Conservation (phyloP, 192 early-diverging fungal genomes). For the Backusella australiensis region DNA sequence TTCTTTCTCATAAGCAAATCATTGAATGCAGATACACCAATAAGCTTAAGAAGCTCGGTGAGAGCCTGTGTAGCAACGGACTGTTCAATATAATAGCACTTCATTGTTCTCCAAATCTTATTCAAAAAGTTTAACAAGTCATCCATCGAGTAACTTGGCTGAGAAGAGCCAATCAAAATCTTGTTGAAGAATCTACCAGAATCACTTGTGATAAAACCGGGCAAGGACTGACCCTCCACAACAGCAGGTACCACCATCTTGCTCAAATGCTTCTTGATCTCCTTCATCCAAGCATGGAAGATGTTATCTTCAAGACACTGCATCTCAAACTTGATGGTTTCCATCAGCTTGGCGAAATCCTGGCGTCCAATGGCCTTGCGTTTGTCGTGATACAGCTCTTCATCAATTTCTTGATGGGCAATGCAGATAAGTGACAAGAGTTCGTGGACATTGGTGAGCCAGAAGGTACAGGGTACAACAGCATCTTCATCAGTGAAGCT, state of each 20-base stretch:
- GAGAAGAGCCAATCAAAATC: conserved; percentile 69
- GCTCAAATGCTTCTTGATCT: conserved; percentile 89
- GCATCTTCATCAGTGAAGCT: conserved; percentile 83
- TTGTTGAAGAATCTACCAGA: conserved; percentile 88
- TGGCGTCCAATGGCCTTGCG: conserved; percentile 56
- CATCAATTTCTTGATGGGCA: conserved; percentile 67
- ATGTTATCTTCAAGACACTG: conserved; percentile 92
- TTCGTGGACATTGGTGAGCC: conserved; percentile 97
- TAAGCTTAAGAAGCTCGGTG: conserved; percentile 92
- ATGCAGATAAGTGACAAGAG: conserved; percentile 84
- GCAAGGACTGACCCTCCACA: conserved; percentile 93
- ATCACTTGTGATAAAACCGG: conserved; percentile 93
- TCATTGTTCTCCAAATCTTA: conserved; percentile 93
- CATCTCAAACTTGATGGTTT: conserved; percentile 85
- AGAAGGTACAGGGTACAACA: conserved; percentile 82
- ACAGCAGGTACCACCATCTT: conserved; percentile 97
- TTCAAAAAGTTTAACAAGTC: conserved; percentile 92
- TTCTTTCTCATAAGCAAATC: conserved; percentile 97
- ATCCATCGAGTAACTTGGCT: conserved; percentile 89
- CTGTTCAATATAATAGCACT: conserved; percentile 95
- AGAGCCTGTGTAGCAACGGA: conserved; percentile 91
- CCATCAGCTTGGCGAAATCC: conserved; percentile 78
- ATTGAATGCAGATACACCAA: conserved; percentile 95
- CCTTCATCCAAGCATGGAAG: conserved; percentile 98
- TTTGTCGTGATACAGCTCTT: conserved; percentile 66